Conservation (phyloP, 257 asterid genomes). For the Rauvolfia tetraphylla region DNA sequence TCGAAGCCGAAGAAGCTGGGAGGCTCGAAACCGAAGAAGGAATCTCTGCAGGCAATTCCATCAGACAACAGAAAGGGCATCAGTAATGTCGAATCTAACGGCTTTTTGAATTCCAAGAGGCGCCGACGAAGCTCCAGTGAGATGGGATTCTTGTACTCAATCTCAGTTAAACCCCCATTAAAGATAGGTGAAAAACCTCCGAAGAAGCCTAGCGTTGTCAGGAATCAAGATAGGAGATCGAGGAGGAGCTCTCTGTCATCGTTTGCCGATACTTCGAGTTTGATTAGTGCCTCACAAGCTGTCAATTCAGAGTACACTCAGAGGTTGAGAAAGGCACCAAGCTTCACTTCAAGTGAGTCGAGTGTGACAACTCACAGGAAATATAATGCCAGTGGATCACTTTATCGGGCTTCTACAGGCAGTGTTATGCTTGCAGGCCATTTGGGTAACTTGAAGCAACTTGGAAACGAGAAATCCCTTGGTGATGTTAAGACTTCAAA, state of each 20-base stretch:
- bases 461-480: constrained; percentile 5
- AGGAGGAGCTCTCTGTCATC: constrained; percentile 27
- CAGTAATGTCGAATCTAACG: background rate
- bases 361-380: constrained; percentile 32
- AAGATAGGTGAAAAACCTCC: constrained; percentile 8
- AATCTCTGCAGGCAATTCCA: constrained; percentile 20
- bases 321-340: constrained; percentile 26
- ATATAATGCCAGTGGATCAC: constrained; percentile 17
- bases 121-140: constrained; percentile 4
- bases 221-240: constrained; percentile 15
- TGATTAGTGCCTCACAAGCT: constrained; percentile 23
- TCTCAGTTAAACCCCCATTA: constrained; percentile 17
- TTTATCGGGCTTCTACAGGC: constrained; percentile 30
- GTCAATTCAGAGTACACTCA: constrained; percentile 27
- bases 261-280: constrained; percentile 23
- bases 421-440: constrained; percentile 49
- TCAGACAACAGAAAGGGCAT: constrained; percentile 2
- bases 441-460: constrained; percentile 37
- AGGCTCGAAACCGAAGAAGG: constrained; percentile 26
- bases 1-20: constrained; percentile 28
- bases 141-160: constrained; percentile 7
- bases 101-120: constrained; percentile 14
- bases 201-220: constrained; percentile 11
- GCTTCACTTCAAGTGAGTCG: constrained; percentile 33
- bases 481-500: background rate